Base-by-base conservation (phyloP, 2,329 filamentous ascomycete genomes). In the Grosmannia serpens region DNA sequence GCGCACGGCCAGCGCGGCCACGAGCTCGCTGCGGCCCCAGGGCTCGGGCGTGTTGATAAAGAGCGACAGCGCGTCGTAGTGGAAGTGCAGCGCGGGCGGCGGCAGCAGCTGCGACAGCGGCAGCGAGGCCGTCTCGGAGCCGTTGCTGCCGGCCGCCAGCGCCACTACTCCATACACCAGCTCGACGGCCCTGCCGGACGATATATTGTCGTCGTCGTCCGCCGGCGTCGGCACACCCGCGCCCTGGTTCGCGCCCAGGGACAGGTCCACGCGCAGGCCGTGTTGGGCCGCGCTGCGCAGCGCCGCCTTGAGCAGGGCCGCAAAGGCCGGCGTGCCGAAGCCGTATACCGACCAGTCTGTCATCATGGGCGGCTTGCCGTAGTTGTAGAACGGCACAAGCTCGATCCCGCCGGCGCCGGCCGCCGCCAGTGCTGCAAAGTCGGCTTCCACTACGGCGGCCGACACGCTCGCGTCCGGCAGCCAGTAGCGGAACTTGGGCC, bases 291-390 rank as follows among this genome's bases (percentile, higher is more conserved):
- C 57, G 15, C 60, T 46, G 10, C 62, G 58, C 33, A 67, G 52
- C 1, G 62, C 62, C 2, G 60, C 59, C 20, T 47, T 15, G 11
- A 66, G 57, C 1, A 68, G 13, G 5, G 62, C 58, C 22, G 61
- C 63, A 54, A 63, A 69, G 1, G 66, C 62, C 15, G 68, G 62
- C 3, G 65, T 70, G 27, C 73, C 74, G 66, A 73, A 77, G 33
- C 74, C 74, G 60, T 75, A 75, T 29, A 70, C 62, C 6, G 60
- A 62, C 69, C 69, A 70, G 60, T 69, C 65, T 0, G 63, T 65
- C 4, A 62, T 54, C 3, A 57, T 41, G 15, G 64, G 66, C 9
- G 58, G 50, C 2, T 62, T 60, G 7, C 66, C 67, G 15, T 68
- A 66, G 55, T 67, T 67, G 61, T 63, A 67, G 54, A 65, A 68